Evolutionary conservation across 805 yeast species (phyloP), one percentile per base, ranked within the genome.

Genomic region (Lipomyces starkeyi): DNA sequence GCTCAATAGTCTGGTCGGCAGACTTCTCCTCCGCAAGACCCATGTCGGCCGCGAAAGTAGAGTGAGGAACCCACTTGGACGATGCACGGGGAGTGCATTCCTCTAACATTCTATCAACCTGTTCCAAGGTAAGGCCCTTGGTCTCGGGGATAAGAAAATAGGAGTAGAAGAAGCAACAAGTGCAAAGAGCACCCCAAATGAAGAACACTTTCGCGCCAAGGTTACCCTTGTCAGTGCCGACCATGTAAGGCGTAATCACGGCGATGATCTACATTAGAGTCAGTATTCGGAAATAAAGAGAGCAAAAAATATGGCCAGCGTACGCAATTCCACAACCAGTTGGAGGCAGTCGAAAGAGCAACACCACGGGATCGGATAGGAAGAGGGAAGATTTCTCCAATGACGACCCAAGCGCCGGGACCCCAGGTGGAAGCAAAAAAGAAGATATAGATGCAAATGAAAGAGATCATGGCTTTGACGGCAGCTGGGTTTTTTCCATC

Each of bases 281-380:
- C 4, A n/a, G 25, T n/a, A 49, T 3, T 49, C 11, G 40, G 40
- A 35, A 76, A 88, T 88, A 29, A 29, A 29, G 29, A 27, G 32
- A 7, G 54, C 5, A 47, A 7, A n/a, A 49, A 49, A n/a, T n/a
- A 1, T 29, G 7, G 54, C 7, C 54, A 13, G 25, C 56, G 25
- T 53, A 84, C 86, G 78, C 90, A 89, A 80, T 90, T 89, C 81
- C 88, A 88, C 59, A 88, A 76, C 94, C 94, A 90, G 80, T 90
- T 90, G 59, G 92, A 87, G 47, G 93, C 90, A 25, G 91, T 88
- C 17, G 90, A 85, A 63, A 89, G 78, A 29, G 90, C 87, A 67
- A 88, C 86, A 68, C 91, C 91, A 76, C 87, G 87, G 64, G 90
- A 90, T 77, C 94, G 85, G 71, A 88, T 87, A 77, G 89, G 86